Base-by-base conservation (phyloP, 139 green algal genomes). In the Chlamydomonas schloesseri region DNA sequence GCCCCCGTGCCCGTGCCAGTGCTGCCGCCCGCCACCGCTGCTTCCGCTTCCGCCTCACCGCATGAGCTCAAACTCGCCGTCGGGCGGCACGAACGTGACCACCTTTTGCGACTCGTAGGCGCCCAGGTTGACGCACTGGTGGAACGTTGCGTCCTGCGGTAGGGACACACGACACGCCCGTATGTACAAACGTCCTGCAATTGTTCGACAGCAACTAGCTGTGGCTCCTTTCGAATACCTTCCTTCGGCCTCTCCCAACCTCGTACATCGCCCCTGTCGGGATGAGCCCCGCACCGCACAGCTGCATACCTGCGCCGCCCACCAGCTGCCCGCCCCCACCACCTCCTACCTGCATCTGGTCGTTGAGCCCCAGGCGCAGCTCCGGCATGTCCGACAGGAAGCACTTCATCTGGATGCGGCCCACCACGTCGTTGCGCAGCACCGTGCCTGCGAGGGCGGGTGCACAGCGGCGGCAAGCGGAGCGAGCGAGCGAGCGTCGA, bases 51-150 rank as follows among this genome's bases (percentile, higher is more conserved):
- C 11, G 21, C 6, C 47, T 84, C 96, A 98, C 91, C 94, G 94
- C 94, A 98, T 97, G 70, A 99, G 94, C 88, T 99, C 96, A 92
- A 99, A 99, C 88, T 99, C 96, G n/a, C 97, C 97, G 73, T 99
- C 97, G 3, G 97, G 97, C 17, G 97, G 97, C 46, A 98, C 93
- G 90, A 99, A 99, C 42, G 91, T 96, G 73, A 98, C 94, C 73
- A 89, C 80, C 81, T 92, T 93, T 26, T 92, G 60, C 20, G 76
- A 37, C 73, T 93, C 89, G 82, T 89, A 94, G 70, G 86, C 88
- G 0, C 90, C 93, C 75, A 99, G 92, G 90, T 99, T 99, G 71
- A 99, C 97, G 86, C 97, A 99, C 89, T 97, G 97, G 89, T 99
- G 97, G 91, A 99, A 99, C 17, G 94, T 97, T 10, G 97, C 91